Evolutionary conservation across 768 basidiomycete genomes (phyloP).

Genomic region (Macrocybe gigantea): DNA sequence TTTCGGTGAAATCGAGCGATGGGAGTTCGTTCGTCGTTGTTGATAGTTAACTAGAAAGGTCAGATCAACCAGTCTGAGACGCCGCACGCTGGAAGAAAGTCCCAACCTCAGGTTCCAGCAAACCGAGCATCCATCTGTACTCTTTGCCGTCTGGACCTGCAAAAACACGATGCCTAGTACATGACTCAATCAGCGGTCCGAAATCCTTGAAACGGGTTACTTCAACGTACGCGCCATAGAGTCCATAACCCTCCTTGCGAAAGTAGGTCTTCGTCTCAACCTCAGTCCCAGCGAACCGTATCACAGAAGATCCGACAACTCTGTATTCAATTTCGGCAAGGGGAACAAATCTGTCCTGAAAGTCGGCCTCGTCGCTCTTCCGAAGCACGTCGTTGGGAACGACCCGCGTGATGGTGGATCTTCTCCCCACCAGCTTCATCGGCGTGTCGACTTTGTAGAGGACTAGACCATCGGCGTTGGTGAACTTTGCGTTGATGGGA

Average conservation of each 20-base stretch:
- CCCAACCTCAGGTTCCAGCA: neutral
- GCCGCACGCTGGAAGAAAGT: no score
- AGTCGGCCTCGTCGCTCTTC: conserved; percentile 8
- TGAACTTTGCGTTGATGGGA: conserved; percentile 14
- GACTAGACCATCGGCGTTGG: conserved; percentile 13
- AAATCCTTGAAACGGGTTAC: neutral
- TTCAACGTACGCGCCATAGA: conserved; percentile 14
- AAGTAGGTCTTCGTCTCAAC: conserved; percentile 18
- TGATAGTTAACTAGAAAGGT: conserved; percentile 9
- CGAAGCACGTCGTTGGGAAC: conserved; percentile 1
- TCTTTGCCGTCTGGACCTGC: conserved; percentile 17
- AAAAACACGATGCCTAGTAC: conserved; percentile 13
- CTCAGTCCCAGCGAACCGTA: conserved; percentile 20
- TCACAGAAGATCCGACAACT: conserved; percentile 18
- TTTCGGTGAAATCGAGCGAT: conserved; percentile 14
- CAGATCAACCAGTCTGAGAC: no score
- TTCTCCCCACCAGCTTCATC: conserved; percentile 13
- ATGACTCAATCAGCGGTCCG: neutral
- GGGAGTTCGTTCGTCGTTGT: conserved; percentile 12
- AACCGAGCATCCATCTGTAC: conserved; percentile 16
- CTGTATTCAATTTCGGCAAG: conserved; percentile 31
- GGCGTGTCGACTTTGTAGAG: conserved; percentile 15
- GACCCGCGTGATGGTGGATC: conserved; percentile 3
- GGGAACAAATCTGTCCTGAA: conserved; percentile 20
- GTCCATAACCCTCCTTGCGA: conserved; percentile 12